Conservation (phyloP, 2,329 filamentous ascomycete species). For the Pseudocercospora eumusae region DNA sequence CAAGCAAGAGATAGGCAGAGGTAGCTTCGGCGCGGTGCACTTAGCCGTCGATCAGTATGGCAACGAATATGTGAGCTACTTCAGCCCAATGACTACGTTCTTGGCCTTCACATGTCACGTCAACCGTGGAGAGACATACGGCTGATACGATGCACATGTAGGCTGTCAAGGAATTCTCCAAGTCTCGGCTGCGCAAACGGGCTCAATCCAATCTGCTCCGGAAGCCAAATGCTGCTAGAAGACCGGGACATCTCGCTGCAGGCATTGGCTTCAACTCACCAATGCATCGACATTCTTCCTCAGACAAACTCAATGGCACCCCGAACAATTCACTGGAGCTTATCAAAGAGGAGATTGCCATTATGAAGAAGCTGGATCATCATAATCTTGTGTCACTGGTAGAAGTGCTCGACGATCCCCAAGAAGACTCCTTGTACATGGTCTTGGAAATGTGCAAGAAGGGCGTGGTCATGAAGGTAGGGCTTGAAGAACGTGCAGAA, state of each 20-base stretch:
- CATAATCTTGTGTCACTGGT: slow-evolving; percentile 89
- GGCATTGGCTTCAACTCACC: slow-evolving; percentile 64
- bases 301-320: slow-evolving; percentile 52
- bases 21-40: slow-evolving; percentile 93
- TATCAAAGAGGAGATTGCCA: slow-evolving; percentile 94
- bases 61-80: slow-evolving; percentile 76
- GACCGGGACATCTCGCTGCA: slow-evolving; percentile 54
- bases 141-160: slow-evolving; percentile 43
- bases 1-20: slow-evolving; percentile 91
- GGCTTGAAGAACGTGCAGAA: slow-evolving; percentile 75
- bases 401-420: slow-evolving; percentile 92
- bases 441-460: slow-evolving; percentile 99
- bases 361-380: slow-evolving; percentile 98
- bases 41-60: slow-evolving; percentile 87
- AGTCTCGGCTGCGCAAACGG: slow-evolving; percentile 82
- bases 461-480: slow-evolving; percentile 94
- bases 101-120: slow-evolving; percentile 13
- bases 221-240: slow-evolving; percentile 56
- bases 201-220: slow-evolving; percentile 86
- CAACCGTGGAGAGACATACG: slow-evolving; percentile 15
- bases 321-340: slow-evolving; percentile 73
- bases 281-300: slow-evolving; percentile 60
- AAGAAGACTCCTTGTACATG: slow-evolving; percentile 97
- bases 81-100: neutral
- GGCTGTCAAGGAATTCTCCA: slow-evolving; percentile 98